Conservation (phyloP, 2,329 filamentous ascomycete species). For the Sclerotiophoma versabilis region DNA sequence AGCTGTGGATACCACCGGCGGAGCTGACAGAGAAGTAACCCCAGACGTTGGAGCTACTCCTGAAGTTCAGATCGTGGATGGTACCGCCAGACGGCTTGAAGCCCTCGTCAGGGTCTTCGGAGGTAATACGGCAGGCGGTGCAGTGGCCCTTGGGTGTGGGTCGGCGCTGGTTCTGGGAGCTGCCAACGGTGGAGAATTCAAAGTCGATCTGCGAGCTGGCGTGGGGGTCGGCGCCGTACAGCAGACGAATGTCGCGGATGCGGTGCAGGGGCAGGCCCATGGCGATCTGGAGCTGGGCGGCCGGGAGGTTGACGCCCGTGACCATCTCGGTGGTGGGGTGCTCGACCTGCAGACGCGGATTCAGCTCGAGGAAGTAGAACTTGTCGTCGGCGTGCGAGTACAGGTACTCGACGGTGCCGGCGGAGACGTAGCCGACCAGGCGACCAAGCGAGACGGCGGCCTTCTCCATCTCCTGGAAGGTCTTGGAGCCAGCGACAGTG, state of each 20-base stretch:
- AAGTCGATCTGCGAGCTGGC: slow-evolving; percentile 90
- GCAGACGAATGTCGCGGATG: slow-evolving; percentile 92
- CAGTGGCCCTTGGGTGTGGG: slow-evolving; percentile 96
- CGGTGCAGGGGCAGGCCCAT: slow-evolving; percentile 98
- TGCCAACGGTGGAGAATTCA: slow-evolving; percentile 88
- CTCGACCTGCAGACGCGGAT: slow-evolving; percentile 98
- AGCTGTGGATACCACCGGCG: slow-evolving; percentile 96
- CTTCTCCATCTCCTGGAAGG: slow-evolving; percentile 96
- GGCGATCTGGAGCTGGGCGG: slow-evolving; percentile 96
- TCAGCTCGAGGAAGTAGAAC: slow-evolving; percentile 99
- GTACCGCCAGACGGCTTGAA: slow-evolving; percentile 99
- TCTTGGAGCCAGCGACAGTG: slow-evolving; percentile 87
- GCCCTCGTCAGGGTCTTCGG: slow-evolving; percentile 96
- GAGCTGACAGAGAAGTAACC: slow-evolving; percentile 99
- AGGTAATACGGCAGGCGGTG: slow-evolving; percentile 98
- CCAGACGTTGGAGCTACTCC: slow-evolving; percentile 98
- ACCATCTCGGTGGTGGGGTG: slow-evolving; percentile 99
- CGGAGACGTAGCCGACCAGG: slow-evolving; percentile 97
- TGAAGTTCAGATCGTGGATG: slow-evolving; percentile 99
- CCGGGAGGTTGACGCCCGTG: slow-evolving; percentile 93
- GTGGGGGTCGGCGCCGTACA: slow-evolving; percentile 95
- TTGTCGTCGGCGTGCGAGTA: slow-evolving; percentile 98
- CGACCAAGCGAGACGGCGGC: slow-evolving; percentile 92
- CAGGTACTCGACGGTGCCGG: slow-evolving; percentile 97
- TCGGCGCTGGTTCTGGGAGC: slow-evolving; percentile 82